Conservation (phyloP, 1,139 yeast species). For the Tardiomyces blankii region DNA sequence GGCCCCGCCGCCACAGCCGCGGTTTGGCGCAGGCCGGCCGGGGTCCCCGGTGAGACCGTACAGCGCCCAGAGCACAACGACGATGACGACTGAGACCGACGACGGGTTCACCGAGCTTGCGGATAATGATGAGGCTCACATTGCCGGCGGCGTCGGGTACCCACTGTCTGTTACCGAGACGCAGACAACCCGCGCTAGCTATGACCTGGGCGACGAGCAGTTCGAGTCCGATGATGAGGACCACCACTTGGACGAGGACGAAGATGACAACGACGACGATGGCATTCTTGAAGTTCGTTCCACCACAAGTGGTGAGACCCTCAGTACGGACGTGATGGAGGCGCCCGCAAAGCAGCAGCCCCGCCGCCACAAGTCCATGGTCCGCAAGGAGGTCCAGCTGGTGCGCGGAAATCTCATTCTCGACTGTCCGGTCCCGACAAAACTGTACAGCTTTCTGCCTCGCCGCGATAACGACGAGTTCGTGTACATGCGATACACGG, state of each 20-base stretch:
- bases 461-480: conserved; percentile 85
- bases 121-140: too few species aligned
- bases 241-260: conserved; percentile 13
- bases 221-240: neutral
- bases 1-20: too few species aligned
- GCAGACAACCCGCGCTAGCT: neutral
- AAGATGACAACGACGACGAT: conserved; percentile 19
- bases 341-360: conserved; percentile 43
- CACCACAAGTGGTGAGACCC: conserved; percentile 16
- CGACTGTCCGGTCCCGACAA: conserved; percentile 89
- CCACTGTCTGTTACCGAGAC: too few species aligned
- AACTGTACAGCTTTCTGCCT: conserved; percentile 65
- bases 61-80: too few species aligned
- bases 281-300: conserved; percentile 17
- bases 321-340: conserved; percentile 17
- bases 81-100: too few species aligned
- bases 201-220: neutral
- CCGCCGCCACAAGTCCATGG: conserved; percentile 46
- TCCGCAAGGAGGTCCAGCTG: conserved; percentile 52
- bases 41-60: too few species aligned
- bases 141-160: too few species aligned
- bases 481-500: conserved; percentile 89
- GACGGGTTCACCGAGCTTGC: too few species aligned
- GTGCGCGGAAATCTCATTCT: conserved; percentile 72
- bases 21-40: too few species aligned